These are phyloP conservation scores for Suillus hirtellus DNA, from an alignment of 768 basidiomycete genomes.

Conservation along the genomic window DNA sequence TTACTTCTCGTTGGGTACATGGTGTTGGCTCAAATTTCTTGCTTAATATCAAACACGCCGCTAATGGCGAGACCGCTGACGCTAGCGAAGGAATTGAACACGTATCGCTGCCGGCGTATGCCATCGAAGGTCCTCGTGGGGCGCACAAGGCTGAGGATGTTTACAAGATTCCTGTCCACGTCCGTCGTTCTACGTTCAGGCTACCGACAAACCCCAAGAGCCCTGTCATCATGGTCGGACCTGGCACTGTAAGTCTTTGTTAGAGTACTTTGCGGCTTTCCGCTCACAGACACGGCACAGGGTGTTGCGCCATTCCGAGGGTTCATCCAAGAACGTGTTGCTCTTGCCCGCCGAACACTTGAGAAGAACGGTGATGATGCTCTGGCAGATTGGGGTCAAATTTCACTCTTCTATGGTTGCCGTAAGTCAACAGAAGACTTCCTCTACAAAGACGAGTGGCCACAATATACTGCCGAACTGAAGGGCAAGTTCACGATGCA, in stretches of 20 bases:
- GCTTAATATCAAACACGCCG: constrained; percentile 83
- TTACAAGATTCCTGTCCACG: constrained; percentile 91
- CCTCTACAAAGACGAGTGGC: constrained; percentile 95
- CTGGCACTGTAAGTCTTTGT: constrained; percentile 79
- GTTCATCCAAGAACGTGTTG: constrained; percentile 97
- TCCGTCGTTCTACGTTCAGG: constrained; percentile 94
- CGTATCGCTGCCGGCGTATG: constrained; percentile 65
- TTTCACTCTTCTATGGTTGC: constrained; percentile 96
- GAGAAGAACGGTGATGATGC: constrained; percentile 96
- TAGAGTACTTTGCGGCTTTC: not conserved
- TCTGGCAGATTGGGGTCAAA: constrained; percentile 92
- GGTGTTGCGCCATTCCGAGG: constrained; percentile 99
- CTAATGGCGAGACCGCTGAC: constrained; percentile 56
- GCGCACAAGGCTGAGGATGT: constrained; percentile 70
- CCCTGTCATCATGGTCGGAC: constrained; percentile 98
- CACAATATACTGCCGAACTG: constrained; percentile 80
- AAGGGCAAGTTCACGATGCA: constrained; percentile 90
- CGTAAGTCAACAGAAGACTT: constrained; percentile 87
- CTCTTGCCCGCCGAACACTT: constrained; percentile 89
- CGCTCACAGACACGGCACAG: constrained; percentile 40
- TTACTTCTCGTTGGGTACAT: constrained; percentile 68
- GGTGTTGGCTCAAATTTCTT: constrained; percentile 96
- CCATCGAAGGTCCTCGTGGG: constrained; percentile 88
- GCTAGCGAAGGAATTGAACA: constrained; percentile 39
- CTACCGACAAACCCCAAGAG: constrained; percentile 97